Evolutionary conservation across 106 monocot species (phyloP).

Genomic region (Alisma plantagoaquatica): DNA sequence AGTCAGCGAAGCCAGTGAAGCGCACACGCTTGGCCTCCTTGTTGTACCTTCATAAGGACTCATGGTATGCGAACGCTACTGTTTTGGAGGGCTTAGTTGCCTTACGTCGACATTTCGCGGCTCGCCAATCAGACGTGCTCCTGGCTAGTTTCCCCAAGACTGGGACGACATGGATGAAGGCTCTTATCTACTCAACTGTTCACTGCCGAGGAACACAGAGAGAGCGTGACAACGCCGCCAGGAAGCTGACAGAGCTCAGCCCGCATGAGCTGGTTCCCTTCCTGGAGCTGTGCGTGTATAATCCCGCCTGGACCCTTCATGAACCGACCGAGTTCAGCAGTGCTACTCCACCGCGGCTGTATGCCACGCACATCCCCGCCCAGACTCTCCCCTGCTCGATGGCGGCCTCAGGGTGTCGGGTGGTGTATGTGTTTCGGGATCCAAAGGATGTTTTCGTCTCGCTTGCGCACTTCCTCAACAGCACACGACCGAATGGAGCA

Average conservation of each 20-base stretch:
- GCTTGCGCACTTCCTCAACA: neutral
- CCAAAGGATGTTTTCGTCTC: constrained; percentile 17
- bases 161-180: constrained; percentile 9
- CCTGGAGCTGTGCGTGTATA: neutral
- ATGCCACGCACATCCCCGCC: constrained; percentile 14
- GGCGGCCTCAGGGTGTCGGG: neutral
- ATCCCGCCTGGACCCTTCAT: neutral
- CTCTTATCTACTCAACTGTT: neutral
- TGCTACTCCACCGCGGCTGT: constrained; percentile 5
- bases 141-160: constrained; percentile 1
- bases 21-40: too few species aligned
- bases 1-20: too few species aligned
- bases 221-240: too few species aligned
- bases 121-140: neutral
- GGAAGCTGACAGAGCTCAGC: neutral
- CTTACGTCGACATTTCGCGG: neutral
- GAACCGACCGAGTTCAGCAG: neutral
- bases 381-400: constrained; percentile 1
- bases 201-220: too few species aligned
- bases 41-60: neutral
- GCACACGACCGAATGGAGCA: too few species aligned
- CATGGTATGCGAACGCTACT: neutral
- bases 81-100: neutral
- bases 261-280: neutral
- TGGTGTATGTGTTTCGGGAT: constrained; percentile 16